Percentiles rank a stretch among this genome's conserved stretches.
phyloP scores from a whole-genome alignment of 1,139 yeast genomes.

The Ogataea hybrid region DNA sequence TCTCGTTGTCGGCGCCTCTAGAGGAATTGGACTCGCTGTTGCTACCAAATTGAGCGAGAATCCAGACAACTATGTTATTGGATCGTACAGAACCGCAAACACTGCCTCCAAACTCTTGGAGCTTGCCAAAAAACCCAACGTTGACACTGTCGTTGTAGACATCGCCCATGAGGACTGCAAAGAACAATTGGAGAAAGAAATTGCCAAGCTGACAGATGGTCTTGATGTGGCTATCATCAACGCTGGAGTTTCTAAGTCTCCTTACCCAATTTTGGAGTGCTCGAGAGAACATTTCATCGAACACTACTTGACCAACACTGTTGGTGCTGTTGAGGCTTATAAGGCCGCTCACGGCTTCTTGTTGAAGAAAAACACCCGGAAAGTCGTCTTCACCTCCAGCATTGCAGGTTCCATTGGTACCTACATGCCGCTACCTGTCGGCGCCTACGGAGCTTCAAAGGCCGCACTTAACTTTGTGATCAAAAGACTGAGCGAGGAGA shows the following conservation, averaged over 20 bases:
- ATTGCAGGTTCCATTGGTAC: conserved; percentile 29
- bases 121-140: conserved; percentile 22
- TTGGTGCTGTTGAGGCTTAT: conserved; percentile 27
- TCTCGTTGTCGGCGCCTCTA: conserved; percentile 33
- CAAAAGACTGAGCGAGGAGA: conserved; percentile 28
- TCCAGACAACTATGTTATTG: conserved; percentile 31
- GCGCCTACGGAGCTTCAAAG: conserved; percentile 37
- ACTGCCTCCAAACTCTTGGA: conserved; percentile 4
- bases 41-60: conserved; percentile 28
- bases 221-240: conserved; percentile 54
- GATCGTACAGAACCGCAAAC: conserved; percentile 28
- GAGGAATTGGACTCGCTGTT: conserved; percentile 36
- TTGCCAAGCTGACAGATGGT: conserved; percentile 12
- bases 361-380: conserved; percentile 17
- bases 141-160: conserved; percentile 26
- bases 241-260: conserved; percentile 34
- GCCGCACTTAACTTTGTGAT: conserved; percentile 35
- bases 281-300: neutral
- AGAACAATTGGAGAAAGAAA: conserved; percentile 19
- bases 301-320: conserved; percentile 22
- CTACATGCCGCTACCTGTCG: conserved; percentile 14
- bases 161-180: conserved; percentile 19
- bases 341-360: conserved; percentile 22
- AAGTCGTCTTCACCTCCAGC: conserved; percentile 26
- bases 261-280: neutral